These are phyloP conservation scores for Karstenula rhodostoma DNA, from an alignment of 2,329 filamentous ascomycete species.

Conservation along the genomic window DNA sequence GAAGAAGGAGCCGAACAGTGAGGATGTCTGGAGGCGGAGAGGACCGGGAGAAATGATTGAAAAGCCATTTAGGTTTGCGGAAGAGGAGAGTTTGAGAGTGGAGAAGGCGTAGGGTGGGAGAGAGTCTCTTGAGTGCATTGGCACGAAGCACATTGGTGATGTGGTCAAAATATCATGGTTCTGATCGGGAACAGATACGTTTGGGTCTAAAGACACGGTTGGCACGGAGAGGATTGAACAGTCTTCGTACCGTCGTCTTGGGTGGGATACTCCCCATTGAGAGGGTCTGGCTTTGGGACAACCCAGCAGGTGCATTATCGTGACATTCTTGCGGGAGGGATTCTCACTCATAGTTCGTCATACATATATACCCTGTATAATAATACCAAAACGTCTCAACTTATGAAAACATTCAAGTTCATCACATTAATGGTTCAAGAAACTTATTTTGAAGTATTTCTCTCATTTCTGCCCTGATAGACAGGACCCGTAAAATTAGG, in stretches of 20 bases:
- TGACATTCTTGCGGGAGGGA: too few species aligned
- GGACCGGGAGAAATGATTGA: conserved; percentile 49
- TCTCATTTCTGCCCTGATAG: conserved; percentile 35
- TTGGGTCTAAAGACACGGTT: background rate
- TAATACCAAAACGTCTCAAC: background rate
- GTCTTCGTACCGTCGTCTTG: too few species aligned
- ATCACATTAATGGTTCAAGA: background rate
- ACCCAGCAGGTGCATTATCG: too few species aligned
- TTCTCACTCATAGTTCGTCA: too few species aligned
- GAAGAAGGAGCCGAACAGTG: conserved; percentile 75
- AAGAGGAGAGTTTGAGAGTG: conserved; percentile 20
- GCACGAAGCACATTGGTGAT: background rate
- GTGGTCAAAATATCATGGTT: background rate
- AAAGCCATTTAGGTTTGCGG: conserved; percentile 34
- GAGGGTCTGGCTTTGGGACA: too few species aligned
- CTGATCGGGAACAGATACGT: background rate
- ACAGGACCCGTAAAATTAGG: conserved; percentile 37
- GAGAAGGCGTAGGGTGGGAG: conserved; percentile 1
- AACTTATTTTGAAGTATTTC: conserved; percentile 6
- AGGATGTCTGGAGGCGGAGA: conserved; percentile 88
- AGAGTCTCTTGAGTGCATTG: background rate
- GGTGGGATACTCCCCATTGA: too few species aligned
- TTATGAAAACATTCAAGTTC: background rate
- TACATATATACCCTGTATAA: too few species aligned
- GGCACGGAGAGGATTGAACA: background rate